Evolutionary conservation across 139 green algal species (phyloP), one percentile per base, ranked within the genome.

Genomic region (Chlorella vulgaris): DNA sequence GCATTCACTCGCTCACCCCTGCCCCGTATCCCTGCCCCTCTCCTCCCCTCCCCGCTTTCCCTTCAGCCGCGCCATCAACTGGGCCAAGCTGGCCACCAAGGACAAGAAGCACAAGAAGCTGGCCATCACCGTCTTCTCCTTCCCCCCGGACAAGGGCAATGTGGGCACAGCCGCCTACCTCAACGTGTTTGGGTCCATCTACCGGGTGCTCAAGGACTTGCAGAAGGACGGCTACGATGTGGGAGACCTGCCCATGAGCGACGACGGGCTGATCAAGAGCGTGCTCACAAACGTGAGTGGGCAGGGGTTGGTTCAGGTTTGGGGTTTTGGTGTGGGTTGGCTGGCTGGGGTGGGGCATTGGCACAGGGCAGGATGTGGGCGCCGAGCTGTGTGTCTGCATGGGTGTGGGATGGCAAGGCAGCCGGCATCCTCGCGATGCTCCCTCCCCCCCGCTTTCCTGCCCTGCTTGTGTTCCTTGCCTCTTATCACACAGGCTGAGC

Each of bases 71-170:
- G 95, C 96, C 51, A 93, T 99, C 86, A 99, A 99, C 76, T 99
- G 96, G 96, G 94, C 96, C 36, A 89, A 79, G 58, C 93, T 99
- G 62, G 84, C 92, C 76, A 94, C 92, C 82, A 99, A 99, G 92
- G 90, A 92, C 78, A 94, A 94, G 51, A 81, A 86, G 0, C 92
- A 99, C 38, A 99, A 99, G 96, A 97, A 97, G 89, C 87, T 99
- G 58, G 93, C 93, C 43, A 92, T 99, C 88, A 99, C 96, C 6
- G 96, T 99, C 24, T 99, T 99, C 95, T 94, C 83, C 87, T 99
- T 99, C 92, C 96, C 96, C 18, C 96, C 96, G 29, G 96, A 99
- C 93, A 99, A 99, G 92, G 96, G 96, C 88, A 99, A 99, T 81
- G 96, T 99, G 13, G 96, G 96, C 79, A 99, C 96, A 31, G 96